These are phyloP conservation scores for Torulaspora microellipsoides DNA, from an alignment of 805 yeast species.

Conservation along the genomic window DNA sequence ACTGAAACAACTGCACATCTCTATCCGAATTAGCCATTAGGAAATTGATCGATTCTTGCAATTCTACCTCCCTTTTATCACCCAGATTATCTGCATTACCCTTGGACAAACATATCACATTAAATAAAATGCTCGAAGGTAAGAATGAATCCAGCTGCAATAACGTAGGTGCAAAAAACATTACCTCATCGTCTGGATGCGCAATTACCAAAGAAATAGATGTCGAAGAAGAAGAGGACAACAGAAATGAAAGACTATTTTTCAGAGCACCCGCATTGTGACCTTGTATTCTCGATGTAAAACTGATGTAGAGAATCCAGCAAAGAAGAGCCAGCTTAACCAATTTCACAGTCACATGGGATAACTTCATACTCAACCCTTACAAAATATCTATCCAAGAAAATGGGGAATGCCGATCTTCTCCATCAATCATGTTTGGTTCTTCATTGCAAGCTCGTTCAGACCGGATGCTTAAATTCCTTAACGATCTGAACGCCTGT, in stretches of 20 bases:
- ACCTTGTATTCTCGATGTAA: slow-evolving; percentile 5
- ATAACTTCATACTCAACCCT: slow-evolving; percentile 5
- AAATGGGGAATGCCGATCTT: too few relatives aligned
- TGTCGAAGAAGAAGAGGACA: not conserved
- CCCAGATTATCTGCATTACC: slow-evolving; percentile 83
- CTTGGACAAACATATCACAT: slow-evolving; percentile 64
- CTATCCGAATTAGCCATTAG: slow-evolving; percentile 16
- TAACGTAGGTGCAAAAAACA: slow-evolving; percentile 82
- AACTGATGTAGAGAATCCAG: slow-evolving; percentile 8
- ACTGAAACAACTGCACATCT: slow-evolving; percentile 21
- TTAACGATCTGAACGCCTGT: too few relatives aligned
- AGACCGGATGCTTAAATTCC: too few relatives aligned
- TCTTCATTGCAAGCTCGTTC: too few relatives aligned
- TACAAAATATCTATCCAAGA: too few relatives aligned
- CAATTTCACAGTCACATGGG: slow-evolving; percentile 7
- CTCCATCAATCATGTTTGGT: too few relatives aligned
- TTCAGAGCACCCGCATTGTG: slow-evolving; percentile 7
- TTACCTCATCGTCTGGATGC: slow-evolving; percentile 98
- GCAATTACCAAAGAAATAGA: slow-evolving; percentile 54
- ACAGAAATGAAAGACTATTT: not conserved
- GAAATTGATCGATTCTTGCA: slow-evolving; percentile 33
- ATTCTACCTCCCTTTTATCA: slow-evolving; percentile 52
- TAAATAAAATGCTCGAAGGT: slow-evolving; percentile 33
- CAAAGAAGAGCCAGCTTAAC: slow-evolving; percentile 10
- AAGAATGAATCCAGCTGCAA: slow-evolving; percentile 21